Evolutionary conservation across 2,329 filamentous ascomycete species (phyloP), one percentile per base, ranked within the genome.

Genomic region (Hyphodiscus sp.): DNA sequence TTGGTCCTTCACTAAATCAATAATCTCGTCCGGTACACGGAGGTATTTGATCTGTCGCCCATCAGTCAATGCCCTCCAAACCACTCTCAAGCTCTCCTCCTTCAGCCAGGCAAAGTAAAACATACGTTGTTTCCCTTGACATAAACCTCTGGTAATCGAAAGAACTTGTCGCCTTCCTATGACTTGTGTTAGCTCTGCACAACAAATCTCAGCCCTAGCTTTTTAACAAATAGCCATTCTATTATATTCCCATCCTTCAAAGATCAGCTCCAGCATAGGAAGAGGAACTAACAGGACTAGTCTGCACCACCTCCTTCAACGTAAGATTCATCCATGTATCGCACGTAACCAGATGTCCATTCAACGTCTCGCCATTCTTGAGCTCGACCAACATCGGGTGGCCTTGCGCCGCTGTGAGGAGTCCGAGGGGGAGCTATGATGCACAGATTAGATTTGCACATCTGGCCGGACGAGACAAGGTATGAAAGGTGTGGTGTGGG

Each of bases 301-400:
- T 97, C 73, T 97, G 92, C 38, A 97, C 89, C 20, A 99, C 95
- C 71, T 97, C 94, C 72, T 94, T 95, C 62, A 99, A 75, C 1
- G 92, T 97, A 64, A 99, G 76, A 75, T 99, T 99, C 94, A 99
- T 99, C 91, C 94, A 99, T 47, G 92, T 99, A 72, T 99, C 94
- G 83, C 92, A 99, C 71, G 87, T 90, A 71, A 96, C 87, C 55
- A 99, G 78, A 68, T 96, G 91, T 59, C 94, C 94, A 74, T 97
- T 99, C 57, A 99, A 81, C 0, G 94, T 97, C 74, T 99, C 91
- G 74, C 91, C 91, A 68, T 92, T 95, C 79, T 96, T 96, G 62
- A 96, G 86, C 77, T 96, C 91, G 61, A 96, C 91, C 53, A 96
- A 86, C 87, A 96, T 97, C 3, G 94, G 92, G 70, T 96, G 90